A percentile compares a stretch with the other conserved stretches of the same genome.
Conservation (phyloP, 1,284 basidiomycete genomes). For the Apiotrichum gamsii region DNA sequence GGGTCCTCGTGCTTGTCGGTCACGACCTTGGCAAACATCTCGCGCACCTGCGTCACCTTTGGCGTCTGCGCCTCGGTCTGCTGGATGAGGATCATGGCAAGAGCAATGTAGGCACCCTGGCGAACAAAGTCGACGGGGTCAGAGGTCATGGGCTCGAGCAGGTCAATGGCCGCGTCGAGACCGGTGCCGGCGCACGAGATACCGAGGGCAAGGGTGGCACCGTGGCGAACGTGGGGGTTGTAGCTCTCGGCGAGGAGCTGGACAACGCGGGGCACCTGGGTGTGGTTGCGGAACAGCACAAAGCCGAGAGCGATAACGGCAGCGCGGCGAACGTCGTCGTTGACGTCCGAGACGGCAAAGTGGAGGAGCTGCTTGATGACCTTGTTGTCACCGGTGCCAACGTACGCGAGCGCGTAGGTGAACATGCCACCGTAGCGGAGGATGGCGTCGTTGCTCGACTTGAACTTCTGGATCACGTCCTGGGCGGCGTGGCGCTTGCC, state of each 20-base stretch:
- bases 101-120: conserved; percentile 89
- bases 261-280: conserved; percentile 87
- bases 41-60: conserved; percentile 69
- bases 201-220: conserved; percentile 77
- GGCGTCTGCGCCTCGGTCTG: conserved; percentile 84
- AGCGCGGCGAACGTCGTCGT: conserved; percentile 88
- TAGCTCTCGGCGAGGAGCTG: conserved; percentile 94
- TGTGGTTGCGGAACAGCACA: conserved; percentile 88
- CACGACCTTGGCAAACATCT: conserved; percentile 79
- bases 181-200: conserved; percentile 97
- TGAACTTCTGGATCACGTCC: conserved; percentile 63
- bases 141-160: conserved; percentile 92
- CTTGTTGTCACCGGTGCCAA: conserved; percentile 86
- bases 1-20: conserved; percentile 95
- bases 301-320: conserved; percentile 92
- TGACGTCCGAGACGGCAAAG: conserved; percentile 93
- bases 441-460: conserved; percentile 88
- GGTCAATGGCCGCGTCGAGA: conserved; percentile 85
- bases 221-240: conserved; percentile 95
- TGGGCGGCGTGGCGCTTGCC: conserved; percentile 86
- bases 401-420: conserved; percentile 87
- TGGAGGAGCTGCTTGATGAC: conserved; percentile 85
- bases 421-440: conserved; percentile 94
- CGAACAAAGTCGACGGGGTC: conserved; percentile 95
- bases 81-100: conserved; percentile 92